Conservation (phyloP, 306 rosid species). For the Lupinus albus region DNA sequence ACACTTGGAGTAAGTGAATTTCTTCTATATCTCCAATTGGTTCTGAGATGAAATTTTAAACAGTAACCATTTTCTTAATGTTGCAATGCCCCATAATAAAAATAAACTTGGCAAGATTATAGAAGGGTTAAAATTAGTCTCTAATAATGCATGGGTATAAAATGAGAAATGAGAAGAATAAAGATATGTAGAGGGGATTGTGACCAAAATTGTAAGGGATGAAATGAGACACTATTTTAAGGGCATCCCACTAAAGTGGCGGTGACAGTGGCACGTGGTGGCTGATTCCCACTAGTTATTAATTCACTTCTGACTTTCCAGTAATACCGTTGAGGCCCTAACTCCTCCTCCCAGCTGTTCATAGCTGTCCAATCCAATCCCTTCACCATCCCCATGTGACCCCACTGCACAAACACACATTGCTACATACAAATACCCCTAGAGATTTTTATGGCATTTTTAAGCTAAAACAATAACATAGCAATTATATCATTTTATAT, state of each 20-base stretch:
- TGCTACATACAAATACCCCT: slow-evolving; percentile 32
- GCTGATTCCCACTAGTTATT: slow-evolving; percentile 57
- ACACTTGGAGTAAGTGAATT: too few species aligned
- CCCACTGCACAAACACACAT: slow-evolving; percentile 46
- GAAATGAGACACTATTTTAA: slow-evolving; percentile 35
- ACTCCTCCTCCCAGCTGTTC: slow-evolving; percentile 72
- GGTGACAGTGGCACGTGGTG: slow-evolving; percentile 83
- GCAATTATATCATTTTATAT: slow-evolving; percentile 5
- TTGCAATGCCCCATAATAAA: slow-evolving; percentile 10
- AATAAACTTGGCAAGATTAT: not conserved
- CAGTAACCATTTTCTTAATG: too few species aligned
- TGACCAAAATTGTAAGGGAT: slow-evolving; percentile 11
- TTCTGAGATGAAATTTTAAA: too few species aligned
- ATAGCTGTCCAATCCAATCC: slow-evolving; percentile 72
- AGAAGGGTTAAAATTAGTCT: slow-evolving; percentile 28
- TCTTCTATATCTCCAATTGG: too few species aligned
- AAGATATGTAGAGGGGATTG: slow-evolving; percentile 8
- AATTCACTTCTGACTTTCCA: slow-evolving; percentile 70
- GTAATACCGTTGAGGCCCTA: slow-evolving; percentile 82
- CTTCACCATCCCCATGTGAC: slow-evolving; percentile 58
- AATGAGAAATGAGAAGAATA: not conserved
- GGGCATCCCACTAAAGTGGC: slow-evolving; percentile 44
- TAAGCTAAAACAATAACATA: not conserved
- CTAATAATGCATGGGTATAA: not conserved
- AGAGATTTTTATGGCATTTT: slow-evolving; percentile 36